Conservation (phyloP, 1,139 yeast genomes). For the Saccharomyces uvarum region DNA sequence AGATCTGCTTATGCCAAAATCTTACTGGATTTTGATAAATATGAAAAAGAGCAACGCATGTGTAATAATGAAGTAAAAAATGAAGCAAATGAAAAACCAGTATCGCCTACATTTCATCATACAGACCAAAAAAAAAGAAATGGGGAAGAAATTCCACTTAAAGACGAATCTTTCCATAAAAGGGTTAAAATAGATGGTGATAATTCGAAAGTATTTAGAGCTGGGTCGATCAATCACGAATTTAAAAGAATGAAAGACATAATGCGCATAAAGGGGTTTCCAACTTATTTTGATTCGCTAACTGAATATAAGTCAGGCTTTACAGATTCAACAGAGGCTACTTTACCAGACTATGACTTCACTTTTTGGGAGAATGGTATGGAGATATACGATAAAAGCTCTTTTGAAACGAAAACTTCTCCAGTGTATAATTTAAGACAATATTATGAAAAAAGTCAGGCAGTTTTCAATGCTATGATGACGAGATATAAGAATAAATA, state of each 20-base stretch:
- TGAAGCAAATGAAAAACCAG: conserved; percentile 2
- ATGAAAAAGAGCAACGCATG: conserved; percentile 7
- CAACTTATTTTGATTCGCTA: conserved; percentile 36
- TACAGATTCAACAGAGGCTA: conserved; percentile 28
- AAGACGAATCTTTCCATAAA: conserved; percentile 3
- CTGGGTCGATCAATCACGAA: conserved; percentile 44
- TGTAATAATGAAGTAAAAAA: conserved; percentile 3
- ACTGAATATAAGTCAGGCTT: conserved; percentile 32
- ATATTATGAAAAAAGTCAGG: conserved; percentile 45
- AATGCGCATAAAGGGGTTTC: conserved; percentile 44
- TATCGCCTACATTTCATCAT: conserved; percentile 1
- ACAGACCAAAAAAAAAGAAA: conserved; percentile 2
- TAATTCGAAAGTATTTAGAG: conserved; percentile 24
- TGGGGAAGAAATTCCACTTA: not conserved
- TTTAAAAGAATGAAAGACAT: conserved; percentile 41
- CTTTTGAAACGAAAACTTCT: conserved; percentile 35
- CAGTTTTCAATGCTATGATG: conserved; percentile 27
- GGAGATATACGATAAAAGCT: conserved; percentile 34
- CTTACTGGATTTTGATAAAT: conserved; percentile 27
- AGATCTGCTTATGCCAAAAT: conserved; percentile 47
- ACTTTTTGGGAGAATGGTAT: conserved; percentile 34
- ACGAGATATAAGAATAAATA: conserved; percentile 12
- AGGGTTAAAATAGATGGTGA: conserved; percentile 5
- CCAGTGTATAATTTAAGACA: conserved; percentile 45
- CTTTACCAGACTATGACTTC: conserved; percentile 34